A percentile compares a stretch with the other conserved stretches of the same genome.
Conservation (phyloP, 1,284 basidiomycete species). For the Coniophora puteana region DNA sequence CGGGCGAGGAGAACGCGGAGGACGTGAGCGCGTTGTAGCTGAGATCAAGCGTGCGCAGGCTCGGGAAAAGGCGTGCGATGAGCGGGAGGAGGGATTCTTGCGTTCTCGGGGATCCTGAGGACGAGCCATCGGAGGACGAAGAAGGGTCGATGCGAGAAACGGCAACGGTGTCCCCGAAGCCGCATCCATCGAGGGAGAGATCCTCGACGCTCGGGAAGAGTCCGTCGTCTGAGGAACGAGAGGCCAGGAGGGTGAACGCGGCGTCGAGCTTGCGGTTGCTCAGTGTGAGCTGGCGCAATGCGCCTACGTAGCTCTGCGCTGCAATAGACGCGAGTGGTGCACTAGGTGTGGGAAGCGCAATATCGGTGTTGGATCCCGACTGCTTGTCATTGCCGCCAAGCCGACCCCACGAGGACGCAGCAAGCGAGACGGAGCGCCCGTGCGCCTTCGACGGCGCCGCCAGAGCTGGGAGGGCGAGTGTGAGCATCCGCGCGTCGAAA, state of each 20-base stretch:
- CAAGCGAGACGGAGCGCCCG: slow-evolving; percentile 59
- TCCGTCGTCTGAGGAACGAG: slow-evolving; percentile 26
- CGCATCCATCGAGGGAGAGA: slow-evolving; percentile 67
- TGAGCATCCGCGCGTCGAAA: slow-evolving; percentile 49
- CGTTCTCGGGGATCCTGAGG: slow-evolving; percentile 35
- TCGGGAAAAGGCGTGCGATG: slow-evolving; percentile 63
- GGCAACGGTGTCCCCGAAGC: slow-evolving; percentile 51
- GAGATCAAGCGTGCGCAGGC: slow-evolving; percentile 60
- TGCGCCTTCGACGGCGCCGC: slow-evolving; percentile 53
- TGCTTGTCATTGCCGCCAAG: too few relatives aligned
- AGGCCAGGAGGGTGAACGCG: slow-evolving; percentile 50
- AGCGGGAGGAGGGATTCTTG: slow-evolving; percentile 53
- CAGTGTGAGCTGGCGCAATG: slow-evolving; percentile 58
- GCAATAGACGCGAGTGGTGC: slow-evolving; percentile 61
- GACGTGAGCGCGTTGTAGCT: slow-evolving; percentile 69
- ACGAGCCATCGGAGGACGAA: slow-evolving; percentile 23
- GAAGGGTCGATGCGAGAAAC: too few relatives aligned
- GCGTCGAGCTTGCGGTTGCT: slow-evolving; percentile 62
- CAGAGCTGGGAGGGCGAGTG: slow-evolving; percentile 62
- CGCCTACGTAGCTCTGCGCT: slow-evolving; percentile 55
- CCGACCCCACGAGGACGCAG: slow-evolving; percentile 27
- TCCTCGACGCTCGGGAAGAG: slow-evolving; percentile 67
- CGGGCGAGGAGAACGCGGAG: slow-evolving; percentile 41
- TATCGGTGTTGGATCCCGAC: too few relatives aligned
- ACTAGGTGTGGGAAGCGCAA: slow-evolving; percentile 61